A percentile compares a stretch with the other conserved stretches of the same genome.
These are phyloP conservation scores for Paramecium primaurelia DNA, from an alignment of 73 alveolate species.

Conservation along the genomic window DNA sequence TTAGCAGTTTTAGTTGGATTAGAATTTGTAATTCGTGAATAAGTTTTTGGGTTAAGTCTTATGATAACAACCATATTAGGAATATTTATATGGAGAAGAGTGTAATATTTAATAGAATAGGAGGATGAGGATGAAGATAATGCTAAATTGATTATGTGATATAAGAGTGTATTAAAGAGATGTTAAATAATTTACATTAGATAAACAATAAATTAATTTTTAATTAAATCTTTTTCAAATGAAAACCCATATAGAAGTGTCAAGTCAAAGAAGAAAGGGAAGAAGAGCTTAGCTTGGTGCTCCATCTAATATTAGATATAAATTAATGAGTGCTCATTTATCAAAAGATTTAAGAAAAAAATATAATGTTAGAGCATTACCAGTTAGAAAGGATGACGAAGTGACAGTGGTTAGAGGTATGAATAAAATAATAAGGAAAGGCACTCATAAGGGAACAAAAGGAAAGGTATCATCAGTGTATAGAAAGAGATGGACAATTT, in stretches of 20 bases:
- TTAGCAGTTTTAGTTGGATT: not conserved
- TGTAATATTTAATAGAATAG: not conserved
- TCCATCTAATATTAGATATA: constrained; percentile 87
- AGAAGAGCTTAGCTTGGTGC: constrained; percentile 93
- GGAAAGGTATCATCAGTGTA: constrained; percentile 92
- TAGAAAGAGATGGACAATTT: constrained; percentile 92
- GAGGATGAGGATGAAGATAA: not conserved
- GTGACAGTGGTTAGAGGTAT: constrained; percentile 73
- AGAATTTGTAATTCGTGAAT: not conserved
- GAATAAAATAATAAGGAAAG: not conserved
- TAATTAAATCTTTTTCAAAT: not conserved
- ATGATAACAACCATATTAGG: not conserved
- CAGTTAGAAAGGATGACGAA: constrained; percentile 93
- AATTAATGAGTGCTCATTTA: constrained; percentile 87
- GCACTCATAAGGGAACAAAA: constrained; percentile 76
- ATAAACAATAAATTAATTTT: not conserved
- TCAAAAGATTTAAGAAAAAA: constrained; percentile 83
- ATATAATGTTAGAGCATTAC: constrained; percentile 88
- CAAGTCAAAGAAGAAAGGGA: constrained; percentile 87
- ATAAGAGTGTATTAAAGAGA: not conserved
- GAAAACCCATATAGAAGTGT: constrained; percentile 63
- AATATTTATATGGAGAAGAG: constrained; percentile 4
- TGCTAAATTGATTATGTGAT: not conserved
- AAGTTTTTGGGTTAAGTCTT: not conserved
- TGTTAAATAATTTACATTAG: not conserved